phyloP scores from a whole-genome alignment of 371 early-diverging fungal species.

The Lichtheimia hyalospora region DNA sequence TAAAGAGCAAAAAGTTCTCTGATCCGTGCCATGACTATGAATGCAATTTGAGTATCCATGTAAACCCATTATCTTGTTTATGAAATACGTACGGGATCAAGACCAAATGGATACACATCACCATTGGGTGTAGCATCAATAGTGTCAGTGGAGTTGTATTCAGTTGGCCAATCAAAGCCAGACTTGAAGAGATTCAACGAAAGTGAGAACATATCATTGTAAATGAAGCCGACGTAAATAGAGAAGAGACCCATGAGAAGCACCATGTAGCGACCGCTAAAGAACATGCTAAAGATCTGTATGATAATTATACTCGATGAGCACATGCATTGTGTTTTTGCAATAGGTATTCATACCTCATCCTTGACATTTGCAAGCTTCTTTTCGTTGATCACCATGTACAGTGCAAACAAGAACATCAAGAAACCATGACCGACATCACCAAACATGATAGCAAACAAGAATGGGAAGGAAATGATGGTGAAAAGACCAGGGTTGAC shows the following conservation, averaged over 20 bases:
- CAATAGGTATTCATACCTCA: slow-evolving; percentile 52
- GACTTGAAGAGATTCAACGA: slow-evolving; percentile 76
- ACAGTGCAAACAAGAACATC: slow-evolving; percentile 76
- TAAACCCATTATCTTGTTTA: neutral
- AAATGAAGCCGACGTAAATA: slow-evolving; percentile 97
- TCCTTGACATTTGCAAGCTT: slow-evolving; percentile 69
- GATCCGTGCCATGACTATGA: slow-evolving; percentile 91
- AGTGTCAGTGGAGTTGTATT: slow-evolving; percentile 42
- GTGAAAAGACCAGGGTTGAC: slow-evolving; percentile 99
- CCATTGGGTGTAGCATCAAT: slow-evolving; percentile 47
- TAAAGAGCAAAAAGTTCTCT: slow-evolving; percentile 91
- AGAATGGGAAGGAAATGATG: slow-evolving; percentile 97
- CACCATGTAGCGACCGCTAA: slow-evolving; percentile 96
- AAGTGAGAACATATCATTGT: slow-evolving; percentile 97
- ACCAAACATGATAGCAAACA: slow-evolving; percentile 99
- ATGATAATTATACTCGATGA: neutral
- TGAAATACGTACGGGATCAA: slow-evolving; percentile 67
- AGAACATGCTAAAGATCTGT: slow-evolving; percentile 87
- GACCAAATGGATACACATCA: slow-evolving; percentile 69
- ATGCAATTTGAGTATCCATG: slow-evolving; percentile 6
- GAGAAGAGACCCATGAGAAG: slow-evolving; percentile 97
- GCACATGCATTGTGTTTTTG: neutral
- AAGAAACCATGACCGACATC: slow-evolving; percentile 98
- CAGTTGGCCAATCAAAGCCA: slow-evolving; percentile 71
- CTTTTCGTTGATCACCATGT: slow-evolving; percentile 84